These are phyloP conservation scores for Closterium sp. DNA, from an alignment of 139 green algal genomes.

Conservation along the genomic window DNA sequence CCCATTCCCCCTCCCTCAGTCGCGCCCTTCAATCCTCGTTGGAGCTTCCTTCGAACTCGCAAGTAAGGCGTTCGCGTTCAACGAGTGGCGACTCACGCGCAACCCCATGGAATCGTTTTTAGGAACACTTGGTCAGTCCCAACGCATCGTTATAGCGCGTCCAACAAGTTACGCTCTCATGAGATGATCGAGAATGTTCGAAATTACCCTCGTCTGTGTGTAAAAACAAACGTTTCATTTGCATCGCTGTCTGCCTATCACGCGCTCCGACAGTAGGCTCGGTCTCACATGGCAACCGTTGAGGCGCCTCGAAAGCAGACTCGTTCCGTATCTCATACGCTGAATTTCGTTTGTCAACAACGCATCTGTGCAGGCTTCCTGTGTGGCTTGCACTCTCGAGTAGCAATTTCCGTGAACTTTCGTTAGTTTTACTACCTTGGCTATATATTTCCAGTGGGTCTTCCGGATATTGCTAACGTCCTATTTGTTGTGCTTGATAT, in stretches of 20 bases:
- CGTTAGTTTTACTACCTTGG: no score
- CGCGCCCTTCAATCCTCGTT: not conserved
- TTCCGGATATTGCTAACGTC: not conserved
- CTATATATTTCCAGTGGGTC: not conserved
- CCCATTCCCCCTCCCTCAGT: not conserved
- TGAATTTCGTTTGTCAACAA: no score
- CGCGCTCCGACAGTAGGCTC: no score
- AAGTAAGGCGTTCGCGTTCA: not conserved
- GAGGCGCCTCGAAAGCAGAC: not conserved
- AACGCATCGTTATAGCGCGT: not conserved
- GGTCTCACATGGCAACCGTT: not conserved
- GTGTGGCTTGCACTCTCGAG: not conserved
- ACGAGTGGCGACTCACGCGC: not conserved
- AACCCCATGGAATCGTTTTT: not conserved
- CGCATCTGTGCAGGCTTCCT: not conserved
- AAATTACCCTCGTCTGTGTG: no score
- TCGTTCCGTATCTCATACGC: no score
- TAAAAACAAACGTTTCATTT: no score
- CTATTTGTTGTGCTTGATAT: not conserved
- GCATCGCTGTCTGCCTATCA: no score
- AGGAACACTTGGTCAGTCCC: not conserved
- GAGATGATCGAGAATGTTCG: no score
- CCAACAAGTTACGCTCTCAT: no score
- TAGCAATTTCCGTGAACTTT: not conserved
- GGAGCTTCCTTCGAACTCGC: not conserved